These are phyloP conservation scores for Larix kaempferi DNA, from an alignment of 75 land plant species.

Conservation along the genomic window DNA sequence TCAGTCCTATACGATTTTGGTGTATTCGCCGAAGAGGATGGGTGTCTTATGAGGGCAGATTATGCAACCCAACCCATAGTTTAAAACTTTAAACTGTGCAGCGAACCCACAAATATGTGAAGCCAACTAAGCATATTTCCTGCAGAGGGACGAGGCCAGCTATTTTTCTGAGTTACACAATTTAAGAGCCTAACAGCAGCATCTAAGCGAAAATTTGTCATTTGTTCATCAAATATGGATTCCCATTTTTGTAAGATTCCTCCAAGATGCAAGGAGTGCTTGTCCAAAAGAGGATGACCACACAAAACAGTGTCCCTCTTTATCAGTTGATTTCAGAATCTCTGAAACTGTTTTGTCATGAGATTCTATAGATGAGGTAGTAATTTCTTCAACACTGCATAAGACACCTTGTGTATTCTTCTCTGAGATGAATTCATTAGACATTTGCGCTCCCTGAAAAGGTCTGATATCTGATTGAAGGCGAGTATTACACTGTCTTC, in stretches of 20 bases:
- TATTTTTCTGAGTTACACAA: neutral
- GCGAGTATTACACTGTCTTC: neutral
- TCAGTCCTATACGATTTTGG: too few relatives aligned
- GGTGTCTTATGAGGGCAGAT: too few relatives aligned
- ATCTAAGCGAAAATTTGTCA: slow-evolving; percentile 39
- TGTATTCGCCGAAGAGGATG: too few relatives aligned
- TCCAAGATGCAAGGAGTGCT: neutral
- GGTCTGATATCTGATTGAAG: neutral
- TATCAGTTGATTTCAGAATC: slow-evolving; percentile 6
- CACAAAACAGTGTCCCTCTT: neutral
- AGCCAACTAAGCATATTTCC: slow-evolving; percentile 24
- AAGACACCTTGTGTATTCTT: too few relatives aligned
- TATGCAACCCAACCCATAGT: too few relatives aligned
- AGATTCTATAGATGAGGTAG: neutral
- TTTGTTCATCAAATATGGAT: slow-evolving; percentile 19
- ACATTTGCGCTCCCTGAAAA: neutral
- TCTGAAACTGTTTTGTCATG: slow-evolving; percentile 21
- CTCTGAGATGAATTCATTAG: too few relatives aligned
- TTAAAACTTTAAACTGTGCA: too few relatives aligned
- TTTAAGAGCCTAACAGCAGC: slow-evolving; percentile 18
- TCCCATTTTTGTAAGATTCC: slow-evolving; percentile 39
- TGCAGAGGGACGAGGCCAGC: slow-evolving; percentile 9
- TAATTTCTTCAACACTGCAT: too few relatives aligned
- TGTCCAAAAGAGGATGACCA: neutral
- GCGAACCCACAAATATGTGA: too few relatives aligned